These are phyloP conservation scores for Didymella segeticola DNA, from an alignment of 2,329 filamentous ascomycete species.

Conservation along the genomic window DNA sequence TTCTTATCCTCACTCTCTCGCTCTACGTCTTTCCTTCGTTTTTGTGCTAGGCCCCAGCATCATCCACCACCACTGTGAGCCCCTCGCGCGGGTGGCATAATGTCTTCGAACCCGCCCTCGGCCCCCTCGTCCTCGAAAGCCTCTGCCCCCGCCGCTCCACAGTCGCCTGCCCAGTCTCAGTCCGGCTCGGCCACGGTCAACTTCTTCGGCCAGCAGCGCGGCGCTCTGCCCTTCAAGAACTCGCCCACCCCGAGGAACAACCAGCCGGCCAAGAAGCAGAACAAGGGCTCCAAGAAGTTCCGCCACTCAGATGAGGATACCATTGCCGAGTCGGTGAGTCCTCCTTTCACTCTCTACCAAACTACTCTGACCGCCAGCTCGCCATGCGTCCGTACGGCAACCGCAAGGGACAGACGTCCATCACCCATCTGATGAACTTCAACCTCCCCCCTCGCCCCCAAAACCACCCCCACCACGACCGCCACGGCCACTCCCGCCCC, in stretches of 20 bases:
- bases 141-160: constrained; percentile 44
- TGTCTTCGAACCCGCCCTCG: constrained; percentile 55
- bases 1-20: neutral
- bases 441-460: constrained; percentile 77
- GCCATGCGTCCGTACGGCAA: constrained; percentile 69
- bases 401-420: constrained; percentile 92
- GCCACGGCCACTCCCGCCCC: constrained; percentile 60
- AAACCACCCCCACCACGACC: constrained; percentile 59
- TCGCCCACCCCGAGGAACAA: constrained; percentile 70
- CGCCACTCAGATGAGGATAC: constrained; percentile 81
- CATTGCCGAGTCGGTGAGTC: constrained; percentile 78
- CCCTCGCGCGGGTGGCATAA: constrained; percentile 42
- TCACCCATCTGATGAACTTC: constrained; percentile 96
- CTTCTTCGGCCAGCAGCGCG: constrained; percentile 53
- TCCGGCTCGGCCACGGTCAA: constrained; percentile 52
- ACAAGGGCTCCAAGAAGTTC: constrained; percentile 80
- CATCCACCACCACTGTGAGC: constrained; percentile 28
- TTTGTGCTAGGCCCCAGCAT: neutral
- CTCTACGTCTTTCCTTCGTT: constrained; percentile 9
- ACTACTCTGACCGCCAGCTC: constrained; percentile 56
- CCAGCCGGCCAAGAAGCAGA: constrained; percentile 79
- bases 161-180: constrained; percentile 54
- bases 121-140: constrained; percentile 52
- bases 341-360: too few relatives aligned
- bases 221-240: constrained; percentile 48